These are phyloP conservation scores for Tolypocladium inflatum DNA, from an alignment of 2,329 filamentous ascomycete genomes.

Conservation along the genomic window DNA sequence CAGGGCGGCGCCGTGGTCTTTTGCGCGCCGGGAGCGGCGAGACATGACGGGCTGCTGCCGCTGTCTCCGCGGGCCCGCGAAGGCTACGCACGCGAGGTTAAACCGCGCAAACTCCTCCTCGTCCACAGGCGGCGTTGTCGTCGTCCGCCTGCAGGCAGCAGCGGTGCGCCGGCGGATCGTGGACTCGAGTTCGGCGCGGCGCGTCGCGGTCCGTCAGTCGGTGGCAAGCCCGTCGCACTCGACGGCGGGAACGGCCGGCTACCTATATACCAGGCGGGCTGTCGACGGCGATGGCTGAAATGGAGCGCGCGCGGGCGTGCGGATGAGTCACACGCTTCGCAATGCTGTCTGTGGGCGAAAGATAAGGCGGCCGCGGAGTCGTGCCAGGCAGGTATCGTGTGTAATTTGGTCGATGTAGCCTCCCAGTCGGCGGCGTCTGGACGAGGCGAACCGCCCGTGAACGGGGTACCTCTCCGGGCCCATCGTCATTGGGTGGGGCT, in stretches of 20 bases:
- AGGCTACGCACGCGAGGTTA: neutral
- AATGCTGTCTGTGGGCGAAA: neutral
- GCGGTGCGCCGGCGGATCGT: neutral
- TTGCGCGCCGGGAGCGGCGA: neutral
- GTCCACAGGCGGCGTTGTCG: neutral
- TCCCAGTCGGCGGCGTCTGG: neutral
- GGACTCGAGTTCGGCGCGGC: neutral
- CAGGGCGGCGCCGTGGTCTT: conserved; percentile 1
- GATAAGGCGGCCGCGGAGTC: neutral
- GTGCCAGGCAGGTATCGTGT: neutral
- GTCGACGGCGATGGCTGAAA: neutral
- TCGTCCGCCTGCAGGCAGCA: neutral
- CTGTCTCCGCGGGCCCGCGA: neutral
- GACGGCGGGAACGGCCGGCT: neutral
- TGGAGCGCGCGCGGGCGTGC: neutral
- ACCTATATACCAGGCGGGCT: neutral
- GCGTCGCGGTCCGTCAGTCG: neutral
- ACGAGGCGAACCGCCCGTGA: neutral
- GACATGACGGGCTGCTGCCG: neutral
- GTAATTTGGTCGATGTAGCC: neutral
- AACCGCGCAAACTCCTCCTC: neutral
- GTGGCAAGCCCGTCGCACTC: neutral
- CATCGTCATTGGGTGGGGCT: neutral
- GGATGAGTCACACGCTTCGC: neutral
- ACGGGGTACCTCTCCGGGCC: neutral